phyloP scores from a whole-genome alignment of 164 flowering plant species.

The Stephania yunnanensis region DNA sequence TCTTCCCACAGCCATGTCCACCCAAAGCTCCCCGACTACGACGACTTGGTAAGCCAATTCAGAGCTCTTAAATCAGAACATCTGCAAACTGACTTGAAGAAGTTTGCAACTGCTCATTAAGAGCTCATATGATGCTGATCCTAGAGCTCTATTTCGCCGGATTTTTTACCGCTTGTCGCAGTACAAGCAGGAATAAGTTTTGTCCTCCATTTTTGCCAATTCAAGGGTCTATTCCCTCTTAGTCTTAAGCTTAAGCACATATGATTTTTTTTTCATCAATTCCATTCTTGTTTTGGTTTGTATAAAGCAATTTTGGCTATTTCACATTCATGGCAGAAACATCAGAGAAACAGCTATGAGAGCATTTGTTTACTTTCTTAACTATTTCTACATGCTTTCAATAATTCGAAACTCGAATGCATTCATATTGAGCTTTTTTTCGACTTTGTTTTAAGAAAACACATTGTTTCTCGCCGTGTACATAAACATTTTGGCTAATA shows the following conservation, averaged over 20 bases:
- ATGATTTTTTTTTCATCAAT: neutral
- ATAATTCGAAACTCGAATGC: no score
- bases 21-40: constrained; percentile 83
- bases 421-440: no score
- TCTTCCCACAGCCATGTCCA: constrained; percentile 48
- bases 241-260: neutral
- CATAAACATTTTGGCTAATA: no score
- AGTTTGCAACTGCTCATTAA: neutral
- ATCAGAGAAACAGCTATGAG: no score
- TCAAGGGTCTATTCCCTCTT: neutral
- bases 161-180: neutral
- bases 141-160: neutral
- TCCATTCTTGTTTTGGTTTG: neutral
- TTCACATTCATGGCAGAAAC: neutral
- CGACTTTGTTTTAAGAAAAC: no score
- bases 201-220: neutral
- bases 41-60: constrained; percentile 62
- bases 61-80: constrained; percentile 45
- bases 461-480: no score
- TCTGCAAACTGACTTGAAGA: neutral
- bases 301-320: neutral
- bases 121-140: neutral
- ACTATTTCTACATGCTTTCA: no score
- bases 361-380: no score
- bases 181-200: neutral